Base-by-base conservation (phyloP, 2,329 filamentous ascomycete genomes). In the Herpotrichia juniperi region DNA sequence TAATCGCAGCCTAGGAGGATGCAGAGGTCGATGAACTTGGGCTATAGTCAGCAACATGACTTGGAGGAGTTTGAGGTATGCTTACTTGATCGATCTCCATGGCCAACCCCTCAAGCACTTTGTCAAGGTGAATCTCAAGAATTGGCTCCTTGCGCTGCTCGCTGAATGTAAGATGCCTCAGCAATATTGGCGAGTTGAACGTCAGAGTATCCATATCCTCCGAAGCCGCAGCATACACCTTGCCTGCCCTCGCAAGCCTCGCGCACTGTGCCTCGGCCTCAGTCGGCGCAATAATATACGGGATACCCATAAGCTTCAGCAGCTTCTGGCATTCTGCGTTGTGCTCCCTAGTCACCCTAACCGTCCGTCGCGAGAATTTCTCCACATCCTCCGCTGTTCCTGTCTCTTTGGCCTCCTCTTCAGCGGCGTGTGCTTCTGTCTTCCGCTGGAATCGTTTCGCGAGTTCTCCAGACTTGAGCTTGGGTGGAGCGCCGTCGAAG, bases 171-270 rank as follows among this genome's bases (percentile, higher is more conserved):
- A 99, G 83, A 76, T 99, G 93, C 44, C 94, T 85, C 58, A 99
- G 79, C 42, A 99, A 79, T 53, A 99, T 93, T 0, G 94, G 94
- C 46, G 93, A 83, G 67, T 97, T 87, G 75, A 99, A 99, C 68
- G 93, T 97, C 49, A 99, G 79, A 0, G 94, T 99, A 71, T 99
- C 94, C 94, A 99, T 99, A 76, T 99, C 94, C 77, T 99, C 94
- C 59, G 90, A 96, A 2, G 94, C 94, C 17, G 94, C 94, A 3
- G 93, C 94, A 72, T 96, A 99, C 46, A 99, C 94, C 77, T 97
- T 97, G 31, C 92, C 93, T 4, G 90, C 93, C 55, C 89, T 83
- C 1, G 94, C 94, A 56, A 99, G 81, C 34, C 88, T 89, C 2
- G 94, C 94, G 73, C 94, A 99, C 73, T 99, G 94, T 1, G 94